These are phyloP conservation scores for Globisporangium mamillatum DNA, from an alignment of 352 stramenopile genomes.

Conservation along the genomic window DNA sequence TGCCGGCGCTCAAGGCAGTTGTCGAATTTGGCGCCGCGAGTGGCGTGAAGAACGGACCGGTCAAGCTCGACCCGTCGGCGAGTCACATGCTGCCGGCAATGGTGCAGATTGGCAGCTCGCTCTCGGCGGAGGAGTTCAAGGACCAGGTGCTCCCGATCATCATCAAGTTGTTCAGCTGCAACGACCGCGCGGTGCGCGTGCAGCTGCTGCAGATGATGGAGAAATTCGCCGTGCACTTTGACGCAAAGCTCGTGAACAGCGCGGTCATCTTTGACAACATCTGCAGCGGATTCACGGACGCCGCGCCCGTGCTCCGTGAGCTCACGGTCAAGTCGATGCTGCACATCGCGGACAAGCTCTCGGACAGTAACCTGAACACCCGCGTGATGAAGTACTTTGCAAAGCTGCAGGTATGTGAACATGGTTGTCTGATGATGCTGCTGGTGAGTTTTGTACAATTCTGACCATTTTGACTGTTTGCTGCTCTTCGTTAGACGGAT, in stretches of 20 bases:
- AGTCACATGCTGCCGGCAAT: constrained; percentile 88
- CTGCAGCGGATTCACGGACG: constrained; percentile 90
- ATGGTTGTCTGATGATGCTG: background rate
- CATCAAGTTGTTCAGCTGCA: constrained; percentile 89
- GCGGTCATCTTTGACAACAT: constrained; percentile 89
- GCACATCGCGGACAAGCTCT: constrained; percentile 89
- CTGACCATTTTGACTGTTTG: background rate
- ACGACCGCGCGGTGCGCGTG: constrained; percentile 87
- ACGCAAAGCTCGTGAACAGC: constrained; percentile 90
- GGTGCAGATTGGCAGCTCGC: constrained; percentile 79
- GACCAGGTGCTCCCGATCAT: constrained; percentile 86
- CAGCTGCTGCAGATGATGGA: constrained; percentile 92
- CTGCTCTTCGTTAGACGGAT: constrained; percentile 47
- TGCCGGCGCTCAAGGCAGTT: constrained; percentile 78
- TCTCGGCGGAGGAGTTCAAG: constrained; percentile 83
- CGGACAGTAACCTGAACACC: constrained; percentile 89
- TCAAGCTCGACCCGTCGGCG: constrained; percentile 81
- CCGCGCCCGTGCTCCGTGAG: constrained; percentile 82
- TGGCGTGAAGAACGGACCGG: constrained; percentile 49
- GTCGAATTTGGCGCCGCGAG: constrained; percentile 74
- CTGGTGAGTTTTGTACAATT: background rate
- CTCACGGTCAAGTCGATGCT: constrained; percentile 92
- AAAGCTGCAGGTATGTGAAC: constrained; percentile 72
- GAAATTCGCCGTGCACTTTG: constrained; percentile 85
- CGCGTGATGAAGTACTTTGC: constrained; percentile 92